These are phyloP conservation scores for Aspergillus costaricaensis DNA, from an alignment of 2,329 filamentous ascomycete species.

Conservation along the genomic window DNA sequence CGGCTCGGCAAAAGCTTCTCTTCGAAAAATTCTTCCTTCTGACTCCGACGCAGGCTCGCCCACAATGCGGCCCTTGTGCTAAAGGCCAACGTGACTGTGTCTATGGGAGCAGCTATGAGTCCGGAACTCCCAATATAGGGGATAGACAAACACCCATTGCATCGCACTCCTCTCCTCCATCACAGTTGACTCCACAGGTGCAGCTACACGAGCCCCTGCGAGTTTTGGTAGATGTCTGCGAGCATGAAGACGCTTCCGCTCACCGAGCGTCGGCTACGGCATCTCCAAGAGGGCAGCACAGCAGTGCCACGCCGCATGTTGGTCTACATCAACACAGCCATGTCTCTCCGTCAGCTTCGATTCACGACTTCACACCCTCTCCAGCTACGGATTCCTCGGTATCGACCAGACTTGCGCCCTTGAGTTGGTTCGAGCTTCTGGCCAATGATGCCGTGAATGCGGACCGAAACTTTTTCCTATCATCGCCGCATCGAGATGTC, in stretches of 20 bases:
- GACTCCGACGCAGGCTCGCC: slow-evolving; percentile 19
- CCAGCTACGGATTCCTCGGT: slow-evolving; percentile 39
- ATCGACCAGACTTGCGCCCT: slow-evolving; percentile 44
- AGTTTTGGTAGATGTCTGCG: slow-evolving; percentile 24
- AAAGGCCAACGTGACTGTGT: slow-evolving; percentile 30
- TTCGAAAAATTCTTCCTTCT: background rate
- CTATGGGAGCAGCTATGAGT: slow-evolving; percentile 15
- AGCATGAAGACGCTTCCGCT: slow-evolving; percentile 20
- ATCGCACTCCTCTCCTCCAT: background rate
- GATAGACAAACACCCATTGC: background rate
- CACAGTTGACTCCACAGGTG: background rate
- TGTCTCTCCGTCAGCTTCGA: slow-evolving; percentile 5
- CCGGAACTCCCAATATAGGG: background rate
- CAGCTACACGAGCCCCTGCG: slow-evolving; percentile 21
- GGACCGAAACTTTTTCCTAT: slow-evolving; percentile 16
- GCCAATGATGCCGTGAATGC: slow-evolving; percentile 25
- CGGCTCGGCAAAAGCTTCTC: background rate
- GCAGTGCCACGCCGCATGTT: slow-evolving; percentile 2
- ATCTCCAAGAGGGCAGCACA: slow-evolving; percentile 3
- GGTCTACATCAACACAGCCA: slow-evolving; percentile 6
- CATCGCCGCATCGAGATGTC: slow-evolving; percentile 22
- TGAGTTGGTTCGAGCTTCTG: slow-evolving; percentile 51
- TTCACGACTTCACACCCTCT: slow-evolving; percentile 21
- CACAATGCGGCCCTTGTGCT: slow-evolving; percentile 30
- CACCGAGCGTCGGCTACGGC: slow-evolving; percentile 7